These are phyloP conservation scores for Paecilomyces niveus DNA, from an alignment of 2,329 filamentous ascomycete species.

Conservation along the genomic window DNA sequence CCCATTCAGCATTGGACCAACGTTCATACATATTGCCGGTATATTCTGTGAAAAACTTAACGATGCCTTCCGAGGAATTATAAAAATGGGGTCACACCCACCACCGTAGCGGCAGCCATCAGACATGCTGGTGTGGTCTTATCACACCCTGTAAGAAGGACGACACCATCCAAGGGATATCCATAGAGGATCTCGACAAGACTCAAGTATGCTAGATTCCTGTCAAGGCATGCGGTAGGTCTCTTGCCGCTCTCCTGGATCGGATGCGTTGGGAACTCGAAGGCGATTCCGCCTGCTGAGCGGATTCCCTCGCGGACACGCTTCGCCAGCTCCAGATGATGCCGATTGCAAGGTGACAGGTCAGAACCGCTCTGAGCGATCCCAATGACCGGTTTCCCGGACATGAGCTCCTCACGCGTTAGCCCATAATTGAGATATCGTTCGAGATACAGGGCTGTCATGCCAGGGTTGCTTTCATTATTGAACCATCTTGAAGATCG, in stretches of 20 bases:
- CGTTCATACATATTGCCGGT: constrained; percentile 46
- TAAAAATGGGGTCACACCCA: constrained; percentile 12
- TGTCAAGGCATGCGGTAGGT: constrained; percentile 44
- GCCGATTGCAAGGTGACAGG: constrained; percentile 44
- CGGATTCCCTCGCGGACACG: constrained; percentile 46
- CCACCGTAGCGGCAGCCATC: constrained; percentile 47
- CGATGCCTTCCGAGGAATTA: not conserved
- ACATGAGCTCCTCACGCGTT: constrained; percentile 43
- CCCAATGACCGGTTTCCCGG: constrained; percentile 45
- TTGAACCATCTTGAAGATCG: constrained; percentile 42
- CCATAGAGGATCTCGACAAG: constrained; percentile 43
- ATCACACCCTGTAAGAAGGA: constrained; percentile 46
- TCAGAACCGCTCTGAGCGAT: constrained; percentile 48
- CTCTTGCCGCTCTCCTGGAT: constrained; percentile 44
- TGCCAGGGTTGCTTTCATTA: constrained; percentile 34
- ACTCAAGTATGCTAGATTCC: constrained; percentile 43
- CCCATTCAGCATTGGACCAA: constrained; percentile 48
- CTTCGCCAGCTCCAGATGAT: constrained; percentile 45
- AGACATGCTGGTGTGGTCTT: constrained; percentile 47
- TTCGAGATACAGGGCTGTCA: constrained; percentile 45
- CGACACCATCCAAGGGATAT: constrained; percentile 46
- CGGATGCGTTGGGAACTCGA: constrained; percentile 48
- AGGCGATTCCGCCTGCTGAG: constrained; percentile 42
- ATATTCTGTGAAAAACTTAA: constrained; percentile 34
- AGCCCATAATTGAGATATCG: constrained; percentile 46